Base-by-base conservation (phyloP, 371 early-diverging fungal genomes). In the Mortierella sp. region DNA sequence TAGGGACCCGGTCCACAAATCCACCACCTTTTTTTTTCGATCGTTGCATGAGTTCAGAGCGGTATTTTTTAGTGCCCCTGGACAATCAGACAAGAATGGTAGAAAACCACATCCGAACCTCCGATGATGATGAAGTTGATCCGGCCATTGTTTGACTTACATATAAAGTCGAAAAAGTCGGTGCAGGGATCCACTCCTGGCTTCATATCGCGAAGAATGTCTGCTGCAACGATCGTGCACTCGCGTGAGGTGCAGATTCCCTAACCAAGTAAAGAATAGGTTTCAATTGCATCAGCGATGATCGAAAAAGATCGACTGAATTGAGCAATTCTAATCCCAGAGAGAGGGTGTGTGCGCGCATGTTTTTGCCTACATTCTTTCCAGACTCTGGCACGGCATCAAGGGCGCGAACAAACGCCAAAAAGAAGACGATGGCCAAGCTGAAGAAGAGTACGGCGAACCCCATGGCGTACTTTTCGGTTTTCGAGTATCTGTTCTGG, bases 171-270 rank as follows among this genome's bases (percentile, higher is more conserved):
- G 53, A 83, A 86, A 62, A 86, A 86, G 63, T 86, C 84, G 27
- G 80, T 67, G 60, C 88, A 88, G 13, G 88, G 88, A 63, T 87
- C 80, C 19, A 79, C 77, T 21, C 56, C 63, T 14, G 61, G 64
- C 60, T 86, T 83, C 48, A 88, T 82, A 40, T 84, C 83, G 52
- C 74, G 52, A 10, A 84, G 55, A 46, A 90, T 84, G 47, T 87
- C 82, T 1, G 89, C 85, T 16, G 91, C 87, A 2, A 85, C 81
- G 53, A 86, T 65, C 2, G 88, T 83, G 65, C 91, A 90, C 56
- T 86, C 85, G n/a, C 86, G 78, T 22, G 87, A 80, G 2, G 59
- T 58, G 45, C 81, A 80, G 16, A 73, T 80, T 14, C 61, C 76
- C 76, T 80, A 57, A 28, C 8, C 17, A 31, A 16, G 22, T 6